Percentiles rank a stretch among this genome's conserved stretches.
phyloP scores from a whole-genome alignment of 140 eudicot genomes.

The Anethum foeniculum region DNA sequence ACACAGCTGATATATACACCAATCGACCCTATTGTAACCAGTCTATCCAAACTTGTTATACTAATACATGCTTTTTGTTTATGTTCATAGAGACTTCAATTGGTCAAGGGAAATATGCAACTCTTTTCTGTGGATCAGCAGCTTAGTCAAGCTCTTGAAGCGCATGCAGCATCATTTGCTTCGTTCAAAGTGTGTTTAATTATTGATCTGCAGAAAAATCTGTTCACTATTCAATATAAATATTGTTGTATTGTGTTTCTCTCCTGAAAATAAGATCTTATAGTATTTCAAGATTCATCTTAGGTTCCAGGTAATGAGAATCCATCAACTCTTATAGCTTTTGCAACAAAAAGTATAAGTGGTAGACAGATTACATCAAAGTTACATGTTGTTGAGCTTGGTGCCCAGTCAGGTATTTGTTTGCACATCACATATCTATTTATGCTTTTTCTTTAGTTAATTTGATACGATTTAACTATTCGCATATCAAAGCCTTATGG shows the following conservation, averaged over 20 bases:
- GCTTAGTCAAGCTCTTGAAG: slow-evolving; percentile 98
- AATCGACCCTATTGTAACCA: too few relatives aligned
- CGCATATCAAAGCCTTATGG: too few relatives aligned
- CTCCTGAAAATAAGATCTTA: too few relatives aligned
- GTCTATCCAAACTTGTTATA: too few relatives aligned
- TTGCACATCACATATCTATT: background rate
- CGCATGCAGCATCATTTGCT: slow-evolving; percentile 97
- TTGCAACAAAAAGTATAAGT: slow-evolving; percentile 76
- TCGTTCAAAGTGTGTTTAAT: slow-evolving; percentile 46
- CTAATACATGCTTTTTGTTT: too few relatives aligned
- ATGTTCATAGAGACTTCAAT: slow-evolving; percentile 57
- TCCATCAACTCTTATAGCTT: slow-evolving; percentile 76
- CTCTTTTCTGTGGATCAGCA: slow-evolving; percentile 93
- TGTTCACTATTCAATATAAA: too few relatives aligned
- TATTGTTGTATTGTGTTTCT: too few relatives aligned
- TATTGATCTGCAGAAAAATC: too few relatives aligned
- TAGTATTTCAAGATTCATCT: too few relatives aligned
- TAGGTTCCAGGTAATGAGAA: slow-evolving; percentile 90
- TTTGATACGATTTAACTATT: too few relatives aligned
- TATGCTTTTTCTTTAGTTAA: too few relatives aligned
- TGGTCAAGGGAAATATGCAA: slow-evolving; percentile 94
- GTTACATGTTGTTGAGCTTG: slow-evolving; percentile 91
- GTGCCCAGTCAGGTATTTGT: slow-evolving; percentile 93
- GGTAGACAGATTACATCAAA: slow-evolving; percentile 87
- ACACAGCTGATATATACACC: too few relatives aligned